Base-by-base conservation (phyloP, 2,329 filamentous ascomycete genomes). In the Trichoderma pleuroti region DNA sequence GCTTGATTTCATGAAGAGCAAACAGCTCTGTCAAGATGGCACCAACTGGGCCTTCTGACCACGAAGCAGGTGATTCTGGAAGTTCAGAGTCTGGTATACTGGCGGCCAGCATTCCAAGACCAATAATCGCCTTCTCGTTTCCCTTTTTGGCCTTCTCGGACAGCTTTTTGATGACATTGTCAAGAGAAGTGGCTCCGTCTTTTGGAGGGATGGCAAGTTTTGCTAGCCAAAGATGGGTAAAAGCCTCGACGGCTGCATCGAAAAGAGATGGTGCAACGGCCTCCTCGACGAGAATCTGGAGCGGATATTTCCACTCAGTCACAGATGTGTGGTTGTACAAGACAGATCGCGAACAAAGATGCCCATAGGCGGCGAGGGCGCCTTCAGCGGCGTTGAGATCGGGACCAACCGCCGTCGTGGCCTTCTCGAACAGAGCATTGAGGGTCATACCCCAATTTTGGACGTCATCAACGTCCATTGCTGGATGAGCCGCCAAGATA, bases 121-220 rank as follows among this genome's bases (percentile, higher is more conserved):
- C 89, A n/a, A 88, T 81, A 63, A 98, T 95, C 0, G 95, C 92
- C 70, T 87, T 90, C 76, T 97, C 94, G 70, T 93, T 92, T 10
- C 93, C 92, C 70, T 92, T 90, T 77, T 94, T 96, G 11, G 93
- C 91, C 72, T 91, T 88, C 1, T 86, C 83, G 7, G 88, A 84
- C 0, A 98, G 82, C 8, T 88, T 87, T 21, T 90, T 85, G 28
- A 90, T 84, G 16, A 94, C 82, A 1, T 84, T 79, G 32, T 78
- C 79, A 5, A 81, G 75, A 32, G 78, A 74, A 5, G 77, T 74
- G 7, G 75, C 72, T 1, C 78, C 79, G 2, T 80, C 75, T 34
- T 36, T 70, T 32, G 74, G 72, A 74, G 80, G 78, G n/a, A 82
- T 49, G 16, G 77, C 81, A 10, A 86, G 76, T 2, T 81, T 81